Base-by-base conservation (phyloP, 371 early-diverging fungal species). In the Mortierella sp. region DNA sequence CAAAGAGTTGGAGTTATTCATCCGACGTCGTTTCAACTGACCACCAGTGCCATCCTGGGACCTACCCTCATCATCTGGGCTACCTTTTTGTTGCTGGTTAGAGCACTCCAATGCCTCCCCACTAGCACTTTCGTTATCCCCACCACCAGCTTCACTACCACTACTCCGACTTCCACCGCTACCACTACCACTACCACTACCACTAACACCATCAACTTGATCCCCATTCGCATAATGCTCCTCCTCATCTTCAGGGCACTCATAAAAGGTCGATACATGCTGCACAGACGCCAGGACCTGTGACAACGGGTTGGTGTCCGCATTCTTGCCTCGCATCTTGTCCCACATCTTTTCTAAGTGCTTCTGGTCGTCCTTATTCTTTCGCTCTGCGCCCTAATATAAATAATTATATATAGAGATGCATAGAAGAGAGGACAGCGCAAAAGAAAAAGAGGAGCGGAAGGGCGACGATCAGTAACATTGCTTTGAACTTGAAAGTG, bases 311-410 rank as follows among this genome's bases (percentile, higher is more conserved):
- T 83, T 78, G 6, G 78, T 82, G 48, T 84, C 88, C 28, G 68
- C 82, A 28, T 79, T 77, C 60, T 88, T 88, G 74, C 91, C 90
- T 42, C 90, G 87, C 89, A 91, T 88, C 74, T 91, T 92, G 74
- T 92, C 92, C 87, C 90, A 84, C 82, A 91, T 88, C 75, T 92
- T 92, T 63, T 92, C 90, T 50, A 92, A 84, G 77, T 94, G 94
- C 63, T 91, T 92, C 44, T 91, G 91, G 79, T 94, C 93, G 68
- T 94, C 94, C 83, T 94, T 94, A 76, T 93, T 93, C 72, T 94
- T 94, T 1, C 94, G 81, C 73, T 94, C 94, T 10, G 94, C 94
- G 10, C 94, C 94, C 90, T 91, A 80, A 10, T n/a, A n/a, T n/a
- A n/a, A n/a, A n/a, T n/a, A n/a, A n/a, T n/a, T n/a, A 55, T 26